These are phyloP conservation scores for Pachysandra terminalis DNA, from an alignment of 164 flowering plant species.

Conservation along the genomic window DNA sequence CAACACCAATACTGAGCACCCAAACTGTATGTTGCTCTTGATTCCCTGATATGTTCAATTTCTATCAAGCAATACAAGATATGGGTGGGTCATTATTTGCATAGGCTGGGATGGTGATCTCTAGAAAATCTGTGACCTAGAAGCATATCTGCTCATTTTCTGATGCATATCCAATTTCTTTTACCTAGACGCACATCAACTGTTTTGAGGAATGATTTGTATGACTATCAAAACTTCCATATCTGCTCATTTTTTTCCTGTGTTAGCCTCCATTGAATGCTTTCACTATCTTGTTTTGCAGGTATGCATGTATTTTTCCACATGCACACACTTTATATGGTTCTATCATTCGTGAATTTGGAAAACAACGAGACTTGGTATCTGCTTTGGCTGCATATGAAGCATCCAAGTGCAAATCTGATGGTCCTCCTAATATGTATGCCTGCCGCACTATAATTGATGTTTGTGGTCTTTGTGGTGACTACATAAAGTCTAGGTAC, in stretches of 20 bases:
- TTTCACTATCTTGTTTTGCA: constrained; percentile 25
- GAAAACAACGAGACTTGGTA: constrained; percentile 64
- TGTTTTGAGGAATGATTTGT: too few relatives aligned
- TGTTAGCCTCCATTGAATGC: not conserved
- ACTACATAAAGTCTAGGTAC: constrained; percentile 58
- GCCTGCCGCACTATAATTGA: constrained; percentile 75
- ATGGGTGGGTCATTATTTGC: too few relatives aligned
- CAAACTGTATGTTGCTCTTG: too few relatives aligned
- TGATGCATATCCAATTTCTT: too few relatives aligned
- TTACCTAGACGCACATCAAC: too few relatives aligned
- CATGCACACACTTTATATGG: constrained; percentile 50
- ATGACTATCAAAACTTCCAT: not conserved
- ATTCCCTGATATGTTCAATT: too few relatives aligned
- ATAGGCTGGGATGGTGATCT: too few relatives aligned
- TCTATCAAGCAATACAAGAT: too few relatives aligned
- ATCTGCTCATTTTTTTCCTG: not conserved
- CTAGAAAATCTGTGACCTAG: too few relatives aligned
- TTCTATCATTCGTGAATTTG: constrained; percentile 61
- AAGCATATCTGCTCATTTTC: too few relatives aligned
- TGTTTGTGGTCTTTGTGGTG: constrained; percentile 79
- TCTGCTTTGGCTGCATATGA: constrained; percentile 74
- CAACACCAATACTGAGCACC: too few relatives aligned
- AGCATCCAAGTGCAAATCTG: constrained; percentile 43
- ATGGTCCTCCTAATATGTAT: constrained; percentile 67
- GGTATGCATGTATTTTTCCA: constrained; percentile 64